Evolutionary conservation across 2,329 filamentous ascomycete species (phyloP).

Genomic region (Fusarium avenaceum): DNA sequence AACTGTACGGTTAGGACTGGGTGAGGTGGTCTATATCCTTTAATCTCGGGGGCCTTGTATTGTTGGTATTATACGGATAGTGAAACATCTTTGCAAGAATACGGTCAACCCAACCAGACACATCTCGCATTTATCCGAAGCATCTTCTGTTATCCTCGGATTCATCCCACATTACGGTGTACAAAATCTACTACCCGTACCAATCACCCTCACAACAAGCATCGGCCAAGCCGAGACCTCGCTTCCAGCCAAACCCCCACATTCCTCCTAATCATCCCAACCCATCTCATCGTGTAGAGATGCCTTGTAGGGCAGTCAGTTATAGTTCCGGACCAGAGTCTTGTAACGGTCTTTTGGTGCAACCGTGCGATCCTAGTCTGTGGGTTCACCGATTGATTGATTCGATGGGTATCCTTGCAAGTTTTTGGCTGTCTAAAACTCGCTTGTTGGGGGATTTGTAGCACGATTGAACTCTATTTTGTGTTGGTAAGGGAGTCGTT

Average conservation of each 20-base stretch:
- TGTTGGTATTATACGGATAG: no score
- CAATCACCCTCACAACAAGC: background rate
- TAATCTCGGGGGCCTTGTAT: no score
- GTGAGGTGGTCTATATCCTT: background rate
- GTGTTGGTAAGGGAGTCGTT: background rate
- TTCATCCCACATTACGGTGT: background rate
- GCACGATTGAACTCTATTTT: slow-evolving; percentile 37
- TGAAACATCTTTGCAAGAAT: background rate
- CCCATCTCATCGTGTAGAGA: no score
- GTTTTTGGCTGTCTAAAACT: slow-evolving; percentile 28
- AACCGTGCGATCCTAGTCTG: slow-evolving; percentile 14
- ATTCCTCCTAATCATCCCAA: background rate
- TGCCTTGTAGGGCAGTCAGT: background rate
- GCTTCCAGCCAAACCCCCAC: background rate
- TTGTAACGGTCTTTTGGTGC: background rate
- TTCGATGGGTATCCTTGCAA: slow-evolving; percentile 10
- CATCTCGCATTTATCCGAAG: background rate
- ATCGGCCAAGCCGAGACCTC: background rate
- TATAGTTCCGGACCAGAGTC: slow-evolving; percentile 11
- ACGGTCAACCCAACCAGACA: background rate
- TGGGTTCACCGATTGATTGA: slow-evolving; percentile 9
- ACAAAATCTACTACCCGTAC: background rate
- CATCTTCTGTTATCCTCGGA: background rate
- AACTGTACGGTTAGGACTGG: slow-evolving; percentile 36
- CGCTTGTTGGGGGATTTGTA: slow-evolving; percentile 24